Base-by-base conservation (phyloP, 1,284 basidiomycete genomes). In the Gymnopus androsaceus region DNA sequence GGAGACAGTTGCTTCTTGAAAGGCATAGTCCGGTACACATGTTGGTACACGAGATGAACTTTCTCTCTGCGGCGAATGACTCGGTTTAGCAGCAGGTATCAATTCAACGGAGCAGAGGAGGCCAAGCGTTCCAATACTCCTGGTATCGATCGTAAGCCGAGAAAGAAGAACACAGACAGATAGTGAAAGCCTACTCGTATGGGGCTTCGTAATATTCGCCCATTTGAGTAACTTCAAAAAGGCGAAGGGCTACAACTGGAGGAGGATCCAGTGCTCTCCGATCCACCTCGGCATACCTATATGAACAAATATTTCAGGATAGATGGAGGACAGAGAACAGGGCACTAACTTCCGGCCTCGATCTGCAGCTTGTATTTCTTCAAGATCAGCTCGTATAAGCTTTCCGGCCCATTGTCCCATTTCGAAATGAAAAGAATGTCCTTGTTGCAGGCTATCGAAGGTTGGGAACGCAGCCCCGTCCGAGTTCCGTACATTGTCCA, bases 101-200 rank as follows among this genome's bases (percentile, higher is more conserved):
- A 87, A 72, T 67, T 87, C 84, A 45, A 83, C 81, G 4, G 81
- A 81, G 64, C 85, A 86, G 4, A 87, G 66, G 14, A 85, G 71
- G 9, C 83, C 83, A 27, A 81, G 72, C 4, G 69, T 72, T 51
- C 74, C 71, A 44, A 79, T 63, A 34, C 77, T 74, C 33, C 80
- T 82, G 56, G 5, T 8, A 5, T 11, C n/a, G 7, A 8, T 1
- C n/a, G 23, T 21, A 31, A 33, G 42, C 27, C 36, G 19, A 33
- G 23, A 34, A 38, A 17, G 21, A 17, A 25, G 3, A 41, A 12
- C 25, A 17, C 21, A n/a, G n/a, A 12, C 14, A 41, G 36, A 38
- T 36, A 42, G 57, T 46, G 14, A 23, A 52, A 45, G 64, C 72
- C 51, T 59, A 75, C 75, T 75, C 71, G 45, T 75, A 76, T 44